Evolutionary conservation across 2,329 filamentous ascomycete species (phyloP), one percentile per base, ranked within the genome.

Genomic region (Dactylella cylindrospora): DNA sequence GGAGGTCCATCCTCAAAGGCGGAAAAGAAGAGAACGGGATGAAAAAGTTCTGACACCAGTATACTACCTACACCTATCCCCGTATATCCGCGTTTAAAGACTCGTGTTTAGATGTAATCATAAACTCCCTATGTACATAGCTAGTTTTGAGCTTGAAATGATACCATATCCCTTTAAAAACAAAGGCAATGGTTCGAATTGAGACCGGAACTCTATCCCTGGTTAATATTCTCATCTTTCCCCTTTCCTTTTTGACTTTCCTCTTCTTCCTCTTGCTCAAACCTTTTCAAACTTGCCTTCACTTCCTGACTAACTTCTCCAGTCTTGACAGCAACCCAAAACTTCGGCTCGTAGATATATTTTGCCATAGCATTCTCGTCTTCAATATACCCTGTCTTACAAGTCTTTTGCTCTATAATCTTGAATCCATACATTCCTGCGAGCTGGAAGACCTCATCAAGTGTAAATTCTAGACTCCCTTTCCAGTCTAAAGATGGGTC

Each of bases 391-490:
- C 90, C 90, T 9, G 86, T 84, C 61, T 80, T 76, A n/a, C 84
- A 74, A 1, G 76, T 78, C 1, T 76, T 76, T 70, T 84, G 77
- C 66, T 76, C 78, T 69, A 88, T 82, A 5, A 98, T 75, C 3
- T 76, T 76, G 70, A 98, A 98, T 0, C 90, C 93, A 68, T 91
- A 75, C 53, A 79, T 79, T 67, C 83, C 76, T 1, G 97, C 79
- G 33, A 98, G 76, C 12, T 79, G 78, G 57, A 94, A 74, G 7
- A 98, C 86, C 75, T 98, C 93, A 22, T 95, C 88, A 61, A 95
- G 83, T 0, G 86, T 85, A 50, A 98, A 78, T 76, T 98, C 93
- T 67, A 97, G 88, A 65, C 84, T 90, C 0, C 93, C 93, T 0
- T 29, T 32, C 59, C 59, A 64, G 3, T 51, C 45, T 4, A 23